Conservation (phyloP, 305 asterid genomes). For the Plantago coronopus region DNA sequence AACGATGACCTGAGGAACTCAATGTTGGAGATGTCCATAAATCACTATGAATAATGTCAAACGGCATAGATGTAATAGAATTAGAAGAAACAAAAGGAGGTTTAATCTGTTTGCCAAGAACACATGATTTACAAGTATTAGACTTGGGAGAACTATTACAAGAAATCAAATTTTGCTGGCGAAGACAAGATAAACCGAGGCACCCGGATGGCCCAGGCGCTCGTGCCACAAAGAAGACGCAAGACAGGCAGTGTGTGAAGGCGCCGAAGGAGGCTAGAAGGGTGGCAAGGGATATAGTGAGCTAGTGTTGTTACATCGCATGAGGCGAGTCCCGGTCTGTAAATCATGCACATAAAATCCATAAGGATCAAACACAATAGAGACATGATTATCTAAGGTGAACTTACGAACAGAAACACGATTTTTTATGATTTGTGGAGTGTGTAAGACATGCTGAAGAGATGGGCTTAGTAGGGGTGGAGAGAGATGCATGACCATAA, state of each 20-base stretch:
- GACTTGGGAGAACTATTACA: not conserved
- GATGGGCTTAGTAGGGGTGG: not conserved
- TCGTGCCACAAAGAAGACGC: too few species aligned
- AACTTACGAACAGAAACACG: not conserved
- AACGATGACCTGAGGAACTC: not conserved
- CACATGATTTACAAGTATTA: not conserved
- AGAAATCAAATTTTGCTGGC: not conserved
- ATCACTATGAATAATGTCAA: not conserved
- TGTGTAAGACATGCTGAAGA: not conserved
- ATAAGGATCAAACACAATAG: not conserved
- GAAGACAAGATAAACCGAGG: too few species aligned
- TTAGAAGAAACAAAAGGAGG: not conserved
- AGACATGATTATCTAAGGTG: not conserved
- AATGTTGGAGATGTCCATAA: too few species aligned
- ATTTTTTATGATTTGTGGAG: conserved; percentile 3
- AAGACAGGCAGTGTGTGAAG: too few species aligned
- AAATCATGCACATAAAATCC: conserved; percentile 3
- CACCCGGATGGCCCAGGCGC: too few species aligned
- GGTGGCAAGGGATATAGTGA: not conserved
- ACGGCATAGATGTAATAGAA: not conserved
- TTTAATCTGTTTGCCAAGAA: not conserved
- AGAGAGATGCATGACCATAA: not conserved
- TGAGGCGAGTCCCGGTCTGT: not conserved
- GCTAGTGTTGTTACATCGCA: not conserved
- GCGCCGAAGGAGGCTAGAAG: too few species aligned